These are phyloP conservation scores for Gautieria morchelliformis DNA, from an alignment of 768 basidiomycete species.

Conservation along the genomic window DNA sequence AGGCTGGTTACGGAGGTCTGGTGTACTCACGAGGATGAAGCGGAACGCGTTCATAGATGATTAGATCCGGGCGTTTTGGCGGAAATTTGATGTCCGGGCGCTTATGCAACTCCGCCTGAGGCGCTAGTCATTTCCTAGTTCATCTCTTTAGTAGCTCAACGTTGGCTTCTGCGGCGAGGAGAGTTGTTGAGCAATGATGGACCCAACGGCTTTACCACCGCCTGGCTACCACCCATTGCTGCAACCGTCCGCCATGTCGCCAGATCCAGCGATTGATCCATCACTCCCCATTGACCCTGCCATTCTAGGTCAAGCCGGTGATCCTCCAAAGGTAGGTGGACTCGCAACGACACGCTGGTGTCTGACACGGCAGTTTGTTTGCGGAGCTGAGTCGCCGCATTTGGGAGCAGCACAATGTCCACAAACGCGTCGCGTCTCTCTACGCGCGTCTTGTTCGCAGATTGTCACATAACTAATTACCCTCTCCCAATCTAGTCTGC, in stretches of 20 bases:
- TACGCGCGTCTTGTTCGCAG: conserved; percentile 7
- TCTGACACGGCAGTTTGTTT: background rate
- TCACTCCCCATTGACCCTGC: conserved; percentile 53
- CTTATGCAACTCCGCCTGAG: conserved; percentile 3
- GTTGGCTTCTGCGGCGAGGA: conserved; percentile 8
- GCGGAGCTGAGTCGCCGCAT: background rate
- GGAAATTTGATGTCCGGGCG: background rate
- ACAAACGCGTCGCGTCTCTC: conserved; percentile 3
- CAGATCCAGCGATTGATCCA: conserved; percentile 76
- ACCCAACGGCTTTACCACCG: conserved; percentile 2
- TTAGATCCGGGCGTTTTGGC: background rate
- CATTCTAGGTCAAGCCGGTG: conserved; percentile 24
- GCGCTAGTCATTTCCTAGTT: background rate
- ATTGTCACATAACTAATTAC: conserved; percentile 2
- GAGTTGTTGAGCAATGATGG: conserved; percentile 2
- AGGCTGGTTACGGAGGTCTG: too few species aligned
- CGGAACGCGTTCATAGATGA: too few species aligned
- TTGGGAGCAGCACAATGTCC: background rate
- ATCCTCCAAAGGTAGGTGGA: background rate
- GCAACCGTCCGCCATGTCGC: conserved; percentile 41
- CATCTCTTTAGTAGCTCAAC: conserved; percentile 1
- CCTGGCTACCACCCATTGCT: background rate
- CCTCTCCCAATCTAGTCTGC: background rate
- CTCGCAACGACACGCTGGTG: background rate
- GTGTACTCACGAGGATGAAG: too few species aligned